These are phyloP conservation scores for Metrosideros polymorpha DNA, from an alignment of 441 rosid genomes.

Conservation along the genomic window DNA sequence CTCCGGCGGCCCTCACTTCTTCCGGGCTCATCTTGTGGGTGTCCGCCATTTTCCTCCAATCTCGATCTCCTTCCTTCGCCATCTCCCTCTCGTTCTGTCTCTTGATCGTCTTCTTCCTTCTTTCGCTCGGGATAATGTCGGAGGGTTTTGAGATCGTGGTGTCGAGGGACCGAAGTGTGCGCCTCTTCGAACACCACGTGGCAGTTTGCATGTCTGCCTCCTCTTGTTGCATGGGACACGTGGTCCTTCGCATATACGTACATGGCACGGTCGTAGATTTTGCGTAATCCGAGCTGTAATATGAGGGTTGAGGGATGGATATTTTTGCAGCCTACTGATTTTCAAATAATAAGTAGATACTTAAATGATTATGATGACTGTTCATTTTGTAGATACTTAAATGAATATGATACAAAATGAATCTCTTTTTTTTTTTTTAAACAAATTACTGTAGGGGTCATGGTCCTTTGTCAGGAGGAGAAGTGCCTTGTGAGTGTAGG, in stretches of 20 bases:
- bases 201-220: not conserved
- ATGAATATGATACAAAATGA: not conserved
- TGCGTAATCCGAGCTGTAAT: not conserved
- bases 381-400: too few relatives aligned
- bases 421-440: too few relatives aligned
- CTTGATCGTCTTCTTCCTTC: not conserved
- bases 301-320: too few relatives aligned
- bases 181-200: not conserved
- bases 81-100: not conserved
- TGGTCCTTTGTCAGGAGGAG: too few relatives aligned
- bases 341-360: too few relatives aligned
- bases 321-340: not conserved
- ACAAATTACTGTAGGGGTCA: too few relatives aligned
- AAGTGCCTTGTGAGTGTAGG: not conserved
- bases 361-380: too few relatives aligned
- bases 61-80: constrained; percentile 33
- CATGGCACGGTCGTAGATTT: not conserved
- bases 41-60: constrained; percentile 53
- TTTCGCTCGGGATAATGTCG: not conserved
- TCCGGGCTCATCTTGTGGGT: constrained; percentile 60
- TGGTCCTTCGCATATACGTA: not conserved
- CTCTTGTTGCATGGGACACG: not conserved
- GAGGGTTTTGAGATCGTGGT: not conserved
- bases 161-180: not conserved
- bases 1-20: constrained; percentile 42